These are phyloP conservation scores for Aspergillus sclerotioniger DNA, from an alignment of 495 filamentous ascomycete genomes.

Conservation along the genomic window DNA sequence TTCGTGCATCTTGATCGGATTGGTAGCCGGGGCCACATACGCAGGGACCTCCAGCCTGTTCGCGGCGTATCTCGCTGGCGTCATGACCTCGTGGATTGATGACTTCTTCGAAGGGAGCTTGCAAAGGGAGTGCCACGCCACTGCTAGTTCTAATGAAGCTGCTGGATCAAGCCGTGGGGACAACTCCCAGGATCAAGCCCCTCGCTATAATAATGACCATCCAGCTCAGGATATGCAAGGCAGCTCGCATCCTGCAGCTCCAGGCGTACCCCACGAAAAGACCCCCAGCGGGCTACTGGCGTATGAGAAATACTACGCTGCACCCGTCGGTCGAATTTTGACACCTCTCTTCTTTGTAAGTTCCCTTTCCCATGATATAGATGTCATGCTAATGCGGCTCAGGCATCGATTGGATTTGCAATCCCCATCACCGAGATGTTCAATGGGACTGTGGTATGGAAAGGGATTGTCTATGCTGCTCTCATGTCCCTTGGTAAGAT, in stretches of 20 bases:
- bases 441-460: slow-evolving; percentile 60
- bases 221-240: neutral
- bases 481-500: slow-evolving; percentile 70
- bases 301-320: slow-evolving; percentile 57
- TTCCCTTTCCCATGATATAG: neutral
- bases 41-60: slow-evolving; percentile 69
- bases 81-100: slow-evolving; percentile 56
- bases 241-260: neutral
- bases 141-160: neutral
- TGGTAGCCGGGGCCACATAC: slow-evolving; percentile 58
- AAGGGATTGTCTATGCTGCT: slow-evolving; percentile 66
- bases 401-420: slow-evolving; percentile 76
- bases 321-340: slow-evolving; percentile 53
- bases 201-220: too few species aligned
- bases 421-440: slow-evolving; percentile 76
- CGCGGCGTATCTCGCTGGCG: slow-evolving; percentile 67
- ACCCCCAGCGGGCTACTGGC: slow-evolving; percentile 34
- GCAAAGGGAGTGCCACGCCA: neutral
- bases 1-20: slow-evolving; percentile 47
- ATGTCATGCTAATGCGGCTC: slow-evolving; percentile 3
- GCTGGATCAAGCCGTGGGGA: neutral
- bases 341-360: slow-evolving; percentile 75
- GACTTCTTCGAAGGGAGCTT: slow-evolving; percentile 12
- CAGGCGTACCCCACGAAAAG: neutral
- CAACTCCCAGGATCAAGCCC: too few species aligned